Base-by-base conservation (phyloP, 208 protist genomes). In the Novymonas esmeraldas region DNA sequence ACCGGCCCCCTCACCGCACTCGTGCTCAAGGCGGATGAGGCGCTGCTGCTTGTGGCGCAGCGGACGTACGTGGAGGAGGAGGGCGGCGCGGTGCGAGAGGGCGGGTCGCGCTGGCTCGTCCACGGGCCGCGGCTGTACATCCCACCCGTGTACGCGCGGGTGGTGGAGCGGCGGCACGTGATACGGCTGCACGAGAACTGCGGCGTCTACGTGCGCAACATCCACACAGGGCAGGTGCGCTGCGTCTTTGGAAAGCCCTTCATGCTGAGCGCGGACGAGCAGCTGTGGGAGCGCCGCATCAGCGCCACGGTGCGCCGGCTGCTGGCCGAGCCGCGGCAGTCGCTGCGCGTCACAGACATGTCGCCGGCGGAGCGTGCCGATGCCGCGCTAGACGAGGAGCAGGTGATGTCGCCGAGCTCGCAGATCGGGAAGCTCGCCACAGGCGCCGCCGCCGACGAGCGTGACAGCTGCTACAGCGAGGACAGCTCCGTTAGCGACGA, bases 121-220 rank as follows among this genome's bases (percentile, higher is more conserved):
- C 61, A 70, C 41, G 98, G 98, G 26, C 97, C 98, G 46, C 71
- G 73, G 41, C 78, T 85, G 29, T 98, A 96, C 77, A 75, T 98
- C 11, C 98, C 98, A 39, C 77, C 93, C 33, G 74, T 98, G 28
- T 70, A 90, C 38, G 93, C 98, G n/a, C 69, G 85, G 13, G 93
- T 99, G 11, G 22, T 98, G 41, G 92, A 98, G 70, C 86, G 79
- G 31, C 87, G 97, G 10, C 78, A 65, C 26, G 59, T 92, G 24
- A 97, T 99, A 24, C 69, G 87, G 39, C 79, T 98, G n/a, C 86
- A 96, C 57, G 78, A 91, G 16, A 96, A 98, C 80, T 81, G 98
- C 55, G 98, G 96, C 55, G 98, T 99, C 44, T 99, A 99, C 81
- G 92, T 99, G 54, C 87, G 95, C 34, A 93, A 99, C 74, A 82